Base-by-base conservation (phyloP, 192 early-diverging fungal genomes). In the Coemansia reversa region DNA sequence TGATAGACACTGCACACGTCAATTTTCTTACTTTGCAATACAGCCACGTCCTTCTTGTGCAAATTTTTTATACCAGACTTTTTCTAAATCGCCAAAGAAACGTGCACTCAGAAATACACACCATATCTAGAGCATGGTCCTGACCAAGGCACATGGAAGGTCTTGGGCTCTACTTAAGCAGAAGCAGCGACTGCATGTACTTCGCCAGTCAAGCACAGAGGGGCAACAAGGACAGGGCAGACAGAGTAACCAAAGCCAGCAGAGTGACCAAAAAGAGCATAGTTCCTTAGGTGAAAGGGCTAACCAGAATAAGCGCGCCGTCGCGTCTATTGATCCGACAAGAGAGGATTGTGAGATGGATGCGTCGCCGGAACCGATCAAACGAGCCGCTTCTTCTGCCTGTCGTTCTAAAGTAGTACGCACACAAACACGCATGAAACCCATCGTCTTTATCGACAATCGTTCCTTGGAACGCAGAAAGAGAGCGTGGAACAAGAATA, bases 131-230 rank as follows among this genome's bases (percentile, higher is more conserved):
- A 45, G 39, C 39, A 63, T 67, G 60, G 60, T 69, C 2, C 29
- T 58, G 22, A 62, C 60, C 49, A 69, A 62, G 39, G 60, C 67
- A 6, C 22, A 48, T 47, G 42, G 59, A 16, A 69, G 51, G 25
- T 25, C 32, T 7, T 18, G 25, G 47, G 67, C 67, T 7, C 51
- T 69, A 55, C 53, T 62, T 6, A 49, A 23, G 25, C 67, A 69
- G 30, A 56, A 48, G 30, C 51, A 62, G 54, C 54, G 67, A 11
- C 67, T 29, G 25, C 39, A 45, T 16, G 12, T 45, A 16, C 39
- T 45, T 3, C 39, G 39, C 14, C 39, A 45, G 14, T 16, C 39
- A 45, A 45, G 39, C 39, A 45, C 39, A 45, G 14, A 45, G 14
- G 39, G 0, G 12, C 39, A 45, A 14, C 39, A 11, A 16, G 39